Evolutionary conservation across 73 alveolate species (phyloP), one percentile per base, ranked within the genome.

Genomic region (Stentor coeruleus): DNA sequence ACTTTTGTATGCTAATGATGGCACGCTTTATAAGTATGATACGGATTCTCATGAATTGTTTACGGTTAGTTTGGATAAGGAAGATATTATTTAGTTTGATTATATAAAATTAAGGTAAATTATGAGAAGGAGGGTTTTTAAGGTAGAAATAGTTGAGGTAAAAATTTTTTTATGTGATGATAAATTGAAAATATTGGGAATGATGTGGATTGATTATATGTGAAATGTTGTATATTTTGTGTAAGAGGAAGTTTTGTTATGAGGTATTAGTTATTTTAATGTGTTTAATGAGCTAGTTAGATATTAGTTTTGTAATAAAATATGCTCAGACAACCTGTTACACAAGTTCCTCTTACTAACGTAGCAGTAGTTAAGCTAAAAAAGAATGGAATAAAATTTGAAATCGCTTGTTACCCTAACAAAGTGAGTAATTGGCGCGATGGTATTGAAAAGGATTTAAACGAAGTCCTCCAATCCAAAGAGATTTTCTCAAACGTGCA

Each of bases 321-420:
- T 49, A 75, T 75, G 83, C 38, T 87, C 36, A 85, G 73, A 58
- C 87, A 89, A 77, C 99, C 99, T 3, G 94, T 87, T 58, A 89
- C 88, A 37, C 86, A 88, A 72, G 93, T 91, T 33, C 80, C 91
- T 42, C 83, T 95, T 90, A 95, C 99, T 35, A 95, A 95, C 77
- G 96, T 95, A 20, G 98, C 99, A 0, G 85, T 91, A 58, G 91
- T 95, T 74, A 85, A 87, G 86, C 83, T 84, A 66, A 93, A 91
- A 76, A 89, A 80, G 39, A 85, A 83, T 28, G 93, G 93, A 82
- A 40, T 83, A 40, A 86, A 91, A 80, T 97, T 95, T 76, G 99
- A 97, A 81, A 81, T 97, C 58, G 99, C 99, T 42, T 97, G 99
- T 85, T 97, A 94, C 84, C 93, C 92, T 76, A 97, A 97, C 87